Percentiles rank a stretch among this genome's conserved stretches.
Conservation (phyloP, 1,284 basidiomycete species). For the Spongispora temasekensis region DNA sequence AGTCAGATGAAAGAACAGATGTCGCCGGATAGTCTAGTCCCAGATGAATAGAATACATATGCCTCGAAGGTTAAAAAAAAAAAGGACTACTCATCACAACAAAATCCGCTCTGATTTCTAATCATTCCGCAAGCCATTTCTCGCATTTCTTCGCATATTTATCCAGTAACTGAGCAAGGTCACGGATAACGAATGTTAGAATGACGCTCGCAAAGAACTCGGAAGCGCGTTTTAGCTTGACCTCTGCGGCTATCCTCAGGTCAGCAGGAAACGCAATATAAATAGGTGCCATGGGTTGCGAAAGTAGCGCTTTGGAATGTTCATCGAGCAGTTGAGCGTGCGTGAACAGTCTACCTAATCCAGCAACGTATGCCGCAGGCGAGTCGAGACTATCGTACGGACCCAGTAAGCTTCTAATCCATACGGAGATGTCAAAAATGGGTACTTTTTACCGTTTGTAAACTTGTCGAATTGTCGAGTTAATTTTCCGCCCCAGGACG, state of each 20-base stretch:
- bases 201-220: constrained; percentile 93
- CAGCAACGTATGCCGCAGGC: constrained; percentile 82
- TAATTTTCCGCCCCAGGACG: constrained; percentile 80
- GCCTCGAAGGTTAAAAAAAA: constrained; percentile 28
- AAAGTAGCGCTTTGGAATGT: constrained; percentile 75
- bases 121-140: constrained; percentile 80
- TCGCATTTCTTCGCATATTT: constrained; percentile 91
- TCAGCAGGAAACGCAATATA: constrained; percentile 73
- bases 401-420: constrained; percentile 14
- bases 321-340: constrained; percentile 84
- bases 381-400: constrained; percentile 71
- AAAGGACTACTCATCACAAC: constrained; percentile 31
- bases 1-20: constrained; percentile 32
- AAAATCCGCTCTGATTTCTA: constrained; percentile 26
- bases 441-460: constrained; percentile 87
- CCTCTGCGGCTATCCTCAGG: constrained; percentile 66
- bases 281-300: constrained; percentile 62
- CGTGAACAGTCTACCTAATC: constrained; percentile 73
- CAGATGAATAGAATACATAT: constrained; percentile 44
- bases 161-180: constrained; percentile 83
- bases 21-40: constrained; percentile 37
- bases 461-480: constrained; percentile 87
- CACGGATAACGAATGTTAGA: constrained; percentile 88
- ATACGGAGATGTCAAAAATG: constrained; percentile 18
- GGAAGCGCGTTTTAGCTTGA: constrained; percentile 75